phyloP scores from a whole-genome alignment of 176 grass and related monocot genomes.

The Bonia amplexicaulis region DNA sequence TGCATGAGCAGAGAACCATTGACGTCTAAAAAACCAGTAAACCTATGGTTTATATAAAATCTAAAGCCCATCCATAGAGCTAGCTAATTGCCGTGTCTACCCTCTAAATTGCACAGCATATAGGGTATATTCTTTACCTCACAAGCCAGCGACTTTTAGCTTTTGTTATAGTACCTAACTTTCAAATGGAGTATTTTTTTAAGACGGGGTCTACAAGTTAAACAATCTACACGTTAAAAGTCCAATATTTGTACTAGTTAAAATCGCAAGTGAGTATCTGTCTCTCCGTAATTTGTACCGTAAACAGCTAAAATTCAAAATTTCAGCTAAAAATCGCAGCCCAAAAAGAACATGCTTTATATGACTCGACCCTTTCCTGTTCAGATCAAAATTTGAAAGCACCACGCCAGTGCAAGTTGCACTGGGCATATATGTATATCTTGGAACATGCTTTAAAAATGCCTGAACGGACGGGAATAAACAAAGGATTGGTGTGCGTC shows the following conservation, averaged over 20 bases:
- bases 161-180: no score
- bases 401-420: conserved; percentile 30
- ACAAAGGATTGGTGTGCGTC: neutral
- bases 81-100: neutral
- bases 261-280: no score
- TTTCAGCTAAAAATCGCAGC: no score
- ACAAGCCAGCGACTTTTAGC: no score
- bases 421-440: conserved; percentile 30
- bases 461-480: conserved; percentile 41
- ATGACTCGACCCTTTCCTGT: neutral
- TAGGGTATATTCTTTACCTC: no score
- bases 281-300: no score
- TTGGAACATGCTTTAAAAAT: conserved; percentile 38
- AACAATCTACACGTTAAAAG: no score
- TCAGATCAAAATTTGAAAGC: conserved; percentile 46
- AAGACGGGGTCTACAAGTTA: no score
- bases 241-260: no score
- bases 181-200: no score
- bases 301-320: no score
- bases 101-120: neutral
- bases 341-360: no score
- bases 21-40: conserved; percentile 7
- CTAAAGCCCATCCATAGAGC: neutral
- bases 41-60: neutral
- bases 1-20: neutral